These are phyloP conservation scores for Neopestalotiopsis sp. DNA, from an alignment of 2,329 filamentous ascomycete genomes.

Conservation along the genomic window DNA sequence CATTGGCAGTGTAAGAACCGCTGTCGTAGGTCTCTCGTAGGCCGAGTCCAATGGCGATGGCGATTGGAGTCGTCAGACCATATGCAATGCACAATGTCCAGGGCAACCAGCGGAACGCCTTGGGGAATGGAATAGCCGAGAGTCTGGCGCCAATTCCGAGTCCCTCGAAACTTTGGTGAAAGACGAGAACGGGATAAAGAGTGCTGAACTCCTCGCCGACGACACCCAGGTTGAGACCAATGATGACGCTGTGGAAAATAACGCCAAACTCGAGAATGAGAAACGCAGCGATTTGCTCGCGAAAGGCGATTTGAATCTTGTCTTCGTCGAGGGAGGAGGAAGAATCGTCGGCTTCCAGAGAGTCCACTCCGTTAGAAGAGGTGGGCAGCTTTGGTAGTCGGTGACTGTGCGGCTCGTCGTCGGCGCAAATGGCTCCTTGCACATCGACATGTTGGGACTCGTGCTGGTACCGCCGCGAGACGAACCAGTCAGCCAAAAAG, in stretches of 20 bases:
- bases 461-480: not conserved
- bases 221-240: constrained; percentile 81
- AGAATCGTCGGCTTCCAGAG: constrained; percentile 61
- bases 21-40: constrained; percentile 70
- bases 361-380: constrained; percentile 30
- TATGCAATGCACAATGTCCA: constrained; percentile 76
- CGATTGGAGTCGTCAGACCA: constrained; percentile 81
- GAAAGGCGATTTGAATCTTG: constrained; percentile 64
- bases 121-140: constrained; percentile 78
- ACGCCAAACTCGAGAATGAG: constrained; percentile 96
- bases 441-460: not conserved
- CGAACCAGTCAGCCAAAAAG: constrained; percentile 64
- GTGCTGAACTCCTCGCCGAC: constrained; percentile 61
- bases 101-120: constrained; percentile 72
- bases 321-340: constrained; percentile 30
- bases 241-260: constrained; percentile 93
- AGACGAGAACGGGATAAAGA: constrained; percentile 72
- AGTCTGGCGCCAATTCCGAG: constrained; percentile 89
- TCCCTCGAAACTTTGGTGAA: constrained; percentile 94
- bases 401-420: not conserved
- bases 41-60: constrained; percentile 84
- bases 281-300: constrained; percentile 83
- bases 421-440: constrained; percentile 60
- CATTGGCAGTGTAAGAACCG: constrained; percentile 65
- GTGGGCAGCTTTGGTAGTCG: constrained; percentile 27